A percentile compares a stretch with the other conserved stretches of the same genome.
These are phyloP conservation scores for Handroanthus guayacan DNA, from an alignment of 257 asterid genomes.

Conservation along the genomic window DNA sequence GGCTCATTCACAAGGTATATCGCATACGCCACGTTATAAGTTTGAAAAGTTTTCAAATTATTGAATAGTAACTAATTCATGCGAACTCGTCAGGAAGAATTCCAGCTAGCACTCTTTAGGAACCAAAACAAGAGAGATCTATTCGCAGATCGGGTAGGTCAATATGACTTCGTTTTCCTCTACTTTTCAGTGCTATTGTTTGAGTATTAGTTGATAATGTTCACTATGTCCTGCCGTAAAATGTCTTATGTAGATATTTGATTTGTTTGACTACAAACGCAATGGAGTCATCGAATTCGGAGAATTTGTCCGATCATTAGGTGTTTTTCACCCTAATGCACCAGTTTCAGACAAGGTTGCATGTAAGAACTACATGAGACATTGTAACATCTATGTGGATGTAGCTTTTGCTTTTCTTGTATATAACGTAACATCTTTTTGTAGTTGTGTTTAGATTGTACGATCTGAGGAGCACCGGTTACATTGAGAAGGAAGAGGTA, in stretches of 20 bases:
- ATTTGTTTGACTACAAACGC: slow-evolving; percentile 75
- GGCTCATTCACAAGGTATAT: slow-evolving; percentile 93
- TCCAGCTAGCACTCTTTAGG: slow-evolving; percentile 89
- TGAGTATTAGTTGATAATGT: background rate
- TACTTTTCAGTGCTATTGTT: background rate
- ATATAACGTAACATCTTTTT: slow-evolving; percentile 12
- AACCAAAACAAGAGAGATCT: slow-evolving; percentile 72
- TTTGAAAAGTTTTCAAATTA: background rate
- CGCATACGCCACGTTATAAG: background rate
- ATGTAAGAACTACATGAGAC: slow-evolving; percentile 52
- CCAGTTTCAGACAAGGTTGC: slow-evolving; percentile 62
- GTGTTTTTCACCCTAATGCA: slow-evolving; percentile 85
- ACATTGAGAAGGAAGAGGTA: slow-evolving; percentile 84
- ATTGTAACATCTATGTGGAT: no score
- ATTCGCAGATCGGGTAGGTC: slow-evolving; percentile 83
- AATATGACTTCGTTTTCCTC: background rate
- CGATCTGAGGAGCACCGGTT: slow-evolving; percentile 83
- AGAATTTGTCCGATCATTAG: slow-evolving; percentile 82
- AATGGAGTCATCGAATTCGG: slow-evolving; percentile 92
- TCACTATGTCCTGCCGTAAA: no score
- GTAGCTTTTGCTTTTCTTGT: background rate
- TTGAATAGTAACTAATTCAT: slow-evolving; percentile 17
- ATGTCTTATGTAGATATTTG: slow-evolving; percentile 59
- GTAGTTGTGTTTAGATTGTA: slow-evolving; percentile 89
- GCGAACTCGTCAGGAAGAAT: slow-evolving; percentile 75